Percentiles rank a stretch among this genome's conserved stretches.
Conservation (phyloP, 768 basidiomycete species). For the Suillus bovinus region DNA sequence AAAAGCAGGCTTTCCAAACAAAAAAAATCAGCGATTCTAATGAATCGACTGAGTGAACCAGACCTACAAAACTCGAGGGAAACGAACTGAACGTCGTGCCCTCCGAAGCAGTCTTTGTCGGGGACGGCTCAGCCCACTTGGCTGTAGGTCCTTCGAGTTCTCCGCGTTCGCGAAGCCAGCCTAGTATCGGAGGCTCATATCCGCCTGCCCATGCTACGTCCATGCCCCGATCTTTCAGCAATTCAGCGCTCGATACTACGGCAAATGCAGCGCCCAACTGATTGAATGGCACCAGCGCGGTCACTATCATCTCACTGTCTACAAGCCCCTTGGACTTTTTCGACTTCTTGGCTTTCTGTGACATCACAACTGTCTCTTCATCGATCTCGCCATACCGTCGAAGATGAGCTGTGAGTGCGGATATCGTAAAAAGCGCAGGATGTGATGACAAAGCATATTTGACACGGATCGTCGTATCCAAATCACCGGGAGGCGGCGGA, state of each 20-base stretch:
- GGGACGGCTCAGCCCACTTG: slow-evolving; percentile 19
- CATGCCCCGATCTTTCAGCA: slow-evolving; percentile 56
- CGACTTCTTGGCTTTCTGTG: slow-evolving; percentile 56
- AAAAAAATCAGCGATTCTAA: neutral
- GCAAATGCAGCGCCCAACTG: slow-evolving; percentile 78
- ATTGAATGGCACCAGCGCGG: slow-evolving; percentile 74
- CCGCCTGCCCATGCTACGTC: slow-evolving; percentile 76
- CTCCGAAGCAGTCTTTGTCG: slow-evolving; percentile 19
- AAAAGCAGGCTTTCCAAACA: neutral
- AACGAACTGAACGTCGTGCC: slow-evolving; percentile 58
- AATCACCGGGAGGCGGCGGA: slow-evolving; percentile 60
- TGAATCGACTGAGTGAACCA: slow-evolving; percentile 23
- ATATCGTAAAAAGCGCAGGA: slow-evolving; percentile 29
- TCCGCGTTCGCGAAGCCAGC: slow-evolving; percentile 73
- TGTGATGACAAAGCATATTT: slow-evolving; percentile 64
- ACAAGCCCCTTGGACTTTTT: slow-evolving; percentile 39
- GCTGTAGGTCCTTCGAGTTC: slow-evolving; percentile 43
- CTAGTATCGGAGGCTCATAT: slow-evolving; percentile 66
- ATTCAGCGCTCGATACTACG: slow-evolving; percentile 62
- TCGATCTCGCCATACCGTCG: slow-evolving; percentile 65
- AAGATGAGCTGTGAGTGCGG: slow-evolving; percentile 42
- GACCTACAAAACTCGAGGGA: slow-evolving; percentile 43
- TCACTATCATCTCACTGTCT: slow-evolving; percentile 50
- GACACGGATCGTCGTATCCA: slow-evolving; percentile 76
- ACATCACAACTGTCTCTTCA: slow-evolving; percentile 63